These are phyloP conservation scores for Hypoxylon sp. DNA, from an alignment of 2,329 filamentous ascomycete genomes.

Conservation along the genomic window DNA sequence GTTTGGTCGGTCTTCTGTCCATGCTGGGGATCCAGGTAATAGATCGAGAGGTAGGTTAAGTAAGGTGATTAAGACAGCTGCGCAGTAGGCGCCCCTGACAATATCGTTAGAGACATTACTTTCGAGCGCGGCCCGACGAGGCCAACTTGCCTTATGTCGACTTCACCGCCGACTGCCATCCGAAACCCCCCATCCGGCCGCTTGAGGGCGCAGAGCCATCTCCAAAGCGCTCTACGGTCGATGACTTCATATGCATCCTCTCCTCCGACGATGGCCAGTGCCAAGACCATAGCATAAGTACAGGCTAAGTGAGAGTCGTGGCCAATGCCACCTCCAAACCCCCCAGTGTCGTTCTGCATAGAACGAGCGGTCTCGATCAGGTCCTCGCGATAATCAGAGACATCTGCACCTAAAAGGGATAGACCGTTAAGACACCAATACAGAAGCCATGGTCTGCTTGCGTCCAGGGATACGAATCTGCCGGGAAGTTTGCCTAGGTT, in stretches of 20 bases:
- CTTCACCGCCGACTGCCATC: constrained; percentile 86
- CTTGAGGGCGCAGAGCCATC: constrained; percentile 88
- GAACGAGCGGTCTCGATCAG: constrained; percentile 80
- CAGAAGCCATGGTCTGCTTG: constrained; percentile 91
- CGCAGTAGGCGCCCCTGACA: constrained; percentile 87
- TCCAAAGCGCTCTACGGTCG: constrained; percentile 88
- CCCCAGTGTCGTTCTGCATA: constrained; percentile 85
- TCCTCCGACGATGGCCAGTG: constrained; percentile 82
- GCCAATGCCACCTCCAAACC: constrained; percentile 93
- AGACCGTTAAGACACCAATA: constrained; percentile 91
- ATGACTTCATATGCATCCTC: constrained; percentile 78
- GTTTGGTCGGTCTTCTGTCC: constrained; percentile 69
- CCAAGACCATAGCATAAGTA: constrained; percentile 85
- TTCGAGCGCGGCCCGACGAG: constrained; percentile 26
- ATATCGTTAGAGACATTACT: constrained; percentile 38
- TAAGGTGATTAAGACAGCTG: constrained; percentile 84
- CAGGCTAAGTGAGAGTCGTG: constrained; percentile 90
- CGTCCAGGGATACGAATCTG: constrained; percentile 80
- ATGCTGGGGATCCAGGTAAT: constrained; percentile 76
- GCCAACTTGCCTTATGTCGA: constrained; percentile 81
- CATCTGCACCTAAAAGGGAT: constrained; percentile 80
- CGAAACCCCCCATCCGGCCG: constrained; percentile 90
- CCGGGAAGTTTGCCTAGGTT: constrained; percentile 72
- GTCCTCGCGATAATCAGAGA: constrained; percentile 72
- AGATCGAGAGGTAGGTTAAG: constrained; percentile 86